phyloP scores from a whole-genome alignment of 2,329 filamentous ascomycete genomes.

The Aspergillus sp. region DNA sequence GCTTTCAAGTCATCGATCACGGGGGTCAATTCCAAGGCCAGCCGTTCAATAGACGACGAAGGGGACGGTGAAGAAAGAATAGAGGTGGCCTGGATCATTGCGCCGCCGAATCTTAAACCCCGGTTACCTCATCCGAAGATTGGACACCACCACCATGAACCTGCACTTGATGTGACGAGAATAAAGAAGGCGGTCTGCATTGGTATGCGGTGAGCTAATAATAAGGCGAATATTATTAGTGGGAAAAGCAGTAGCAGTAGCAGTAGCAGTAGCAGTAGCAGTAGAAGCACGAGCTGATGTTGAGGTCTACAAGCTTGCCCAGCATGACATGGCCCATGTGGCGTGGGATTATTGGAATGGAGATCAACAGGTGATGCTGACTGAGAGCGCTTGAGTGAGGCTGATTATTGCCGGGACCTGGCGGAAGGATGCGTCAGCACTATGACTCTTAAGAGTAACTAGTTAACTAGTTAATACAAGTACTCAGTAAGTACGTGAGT shows the following conservation, averaged over 20 bases:
- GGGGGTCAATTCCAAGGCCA: constrained; percentile 31
- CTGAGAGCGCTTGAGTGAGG: constrained; percentile 7
- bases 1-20: constrained; percentile 30
- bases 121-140: constrained; percentile 23
- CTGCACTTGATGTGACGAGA: constrained; percentile 17
- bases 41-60: constrained; percentile 26
- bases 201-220: constrained; percentile 18
- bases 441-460: neutral
- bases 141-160: constrained; percentile 26
- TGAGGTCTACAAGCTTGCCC: constrained; percentile 6
- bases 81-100: constrained; percentile 23
- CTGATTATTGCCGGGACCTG: neutral
- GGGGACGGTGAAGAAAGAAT: constrained; percentile 18
- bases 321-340: constrained; percentile 3
- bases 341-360: constrained; percentile 8
- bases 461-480: too few relatives aligned
- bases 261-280: too few relatives aligned
- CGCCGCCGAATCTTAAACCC: constrained; percentile 26
- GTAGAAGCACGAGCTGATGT: too few relatives aligned
- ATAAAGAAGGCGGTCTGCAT: constrained; percentile 27
- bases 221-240: neutral
- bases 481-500: too few relatives aligned
- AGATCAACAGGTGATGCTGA: constrained; percentile 12
- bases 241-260: too few relatives aligned
- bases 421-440: neutral